Base-by-base conservation (phyloP, 2,329 filamentous ascomycete genomes). In the Colletotrichum sp. region DNA sequence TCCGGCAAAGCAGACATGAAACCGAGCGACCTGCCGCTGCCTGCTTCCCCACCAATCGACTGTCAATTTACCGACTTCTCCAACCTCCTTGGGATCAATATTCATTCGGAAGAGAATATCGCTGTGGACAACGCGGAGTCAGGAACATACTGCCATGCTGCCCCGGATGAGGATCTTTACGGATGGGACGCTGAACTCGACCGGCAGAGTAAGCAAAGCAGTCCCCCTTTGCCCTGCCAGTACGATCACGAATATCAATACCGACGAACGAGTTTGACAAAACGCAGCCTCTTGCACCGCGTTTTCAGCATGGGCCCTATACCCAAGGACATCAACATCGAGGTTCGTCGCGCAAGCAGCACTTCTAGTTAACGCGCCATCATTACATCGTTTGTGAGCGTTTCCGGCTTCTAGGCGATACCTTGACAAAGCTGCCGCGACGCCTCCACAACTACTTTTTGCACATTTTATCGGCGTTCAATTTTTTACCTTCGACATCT, bases 101-200 rank as follows among this genome's bases (percentile, higher is more conserved):
- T 82, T 34, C 79, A 80, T 13, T 75, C 80, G 30, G 81, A 82
- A 13, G 78, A 74, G 6, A 78, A 79, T 15, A 73, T 82, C 6
- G 80, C 78, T n/a, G 75, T 82, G 36, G 77, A 80, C 32, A 81
- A 82, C 52, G 81, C 81, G 3, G 82, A 82, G 8, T 81, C 81
- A 2, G 82, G 82, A 7, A 68, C 80, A 7, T 82, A 81, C 59
- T 80, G 78, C 8, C 79, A 77, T 66, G 75, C 80, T 11, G 80
- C 80, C 16, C 81, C 82, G 6, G 81, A 82, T 8, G 81, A 84
- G 3, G 89, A 91, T 71, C 78, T 86, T 6, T 91, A 91, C 72
- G 89, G 90, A 15, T 91, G 89, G 90, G 89, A 91, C 75, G 88
- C 88, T 12, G 88, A 88, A 77, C 83, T 87, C 25, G 83, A 86